Evolutionary conservation across 176 grass and related monocot species (phyloP).

Genomic region (Cenchrus americanus): DNA sequence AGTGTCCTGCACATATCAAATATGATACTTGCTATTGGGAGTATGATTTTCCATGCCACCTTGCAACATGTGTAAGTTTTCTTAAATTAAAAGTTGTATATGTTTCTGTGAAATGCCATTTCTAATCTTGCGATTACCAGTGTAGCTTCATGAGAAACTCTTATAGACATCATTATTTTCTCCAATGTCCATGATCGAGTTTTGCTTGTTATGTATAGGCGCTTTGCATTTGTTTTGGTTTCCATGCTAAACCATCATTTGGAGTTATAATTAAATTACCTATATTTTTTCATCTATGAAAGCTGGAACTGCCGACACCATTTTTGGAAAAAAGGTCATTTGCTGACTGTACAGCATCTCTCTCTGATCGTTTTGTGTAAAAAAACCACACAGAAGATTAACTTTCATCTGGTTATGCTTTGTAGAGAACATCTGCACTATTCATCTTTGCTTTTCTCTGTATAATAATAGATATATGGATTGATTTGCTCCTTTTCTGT

Average conservation of each 20-base stretch:
- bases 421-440: background rate
- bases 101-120: background rate
- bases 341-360: background rate
- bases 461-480: background rate
- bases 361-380: background rate
- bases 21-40: slow-evolving; percentile 84
- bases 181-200: background rate
- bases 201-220: background rate
- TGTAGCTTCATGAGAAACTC: background rate
- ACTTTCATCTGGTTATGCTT: background rate
- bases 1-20: slow-evolving; percentile 81
- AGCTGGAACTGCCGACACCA: background rate
- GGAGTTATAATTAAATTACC: background rate
- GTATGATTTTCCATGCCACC: slow-evolving; percentile 87
- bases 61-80: slow-evolving; percentile 79
- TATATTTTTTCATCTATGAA: background rate
- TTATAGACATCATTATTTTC: background rate
- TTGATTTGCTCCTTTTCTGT: background rate
- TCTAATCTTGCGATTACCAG: background rate
- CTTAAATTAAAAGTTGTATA: background rate
- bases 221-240: background rate
- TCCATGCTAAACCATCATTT: background rate
- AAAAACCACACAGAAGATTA: background rate
- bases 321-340: background rate
- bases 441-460: background rate